These are phyloP conservation scores for Eucalyptus pumila DNA, from an alignment of 345 rosid species.

Conservation along the genomic window DNA sequence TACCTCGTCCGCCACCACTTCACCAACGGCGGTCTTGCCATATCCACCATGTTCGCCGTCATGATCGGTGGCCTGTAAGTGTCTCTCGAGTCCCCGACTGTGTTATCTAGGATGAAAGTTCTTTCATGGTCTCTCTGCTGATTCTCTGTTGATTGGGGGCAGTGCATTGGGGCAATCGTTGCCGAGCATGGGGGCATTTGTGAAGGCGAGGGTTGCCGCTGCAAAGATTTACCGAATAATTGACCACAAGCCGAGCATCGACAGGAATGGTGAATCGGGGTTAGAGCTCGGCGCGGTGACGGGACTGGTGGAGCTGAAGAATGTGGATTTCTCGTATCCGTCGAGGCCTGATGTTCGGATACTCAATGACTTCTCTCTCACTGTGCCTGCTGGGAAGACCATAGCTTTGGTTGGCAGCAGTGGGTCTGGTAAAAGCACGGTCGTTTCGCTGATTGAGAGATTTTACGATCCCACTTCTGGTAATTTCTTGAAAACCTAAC, in stretches of 20 bases:
- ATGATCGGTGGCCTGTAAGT: conserved; percentile 98
- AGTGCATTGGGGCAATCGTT: conserved; percentile 92
- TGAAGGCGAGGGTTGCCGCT: conserved; percentile 90
- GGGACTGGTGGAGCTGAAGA: conserved; percentile 70
- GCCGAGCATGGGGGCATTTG: conserved; percentile 90
- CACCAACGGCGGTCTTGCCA: conserved; percentile 93
- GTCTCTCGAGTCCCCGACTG: neutral
- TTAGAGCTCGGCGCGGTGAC: conserved; percentile 57
- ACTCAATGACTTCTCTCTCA: conserved; percentile 66
- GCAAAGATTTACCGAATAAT: conserved; percentile 79
- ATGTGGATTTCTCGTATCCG: conserved; percentile 81
- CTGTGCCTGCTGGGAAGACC: conserved; percentile 88
- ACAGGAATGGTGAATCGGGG: conserved; percentile 55
- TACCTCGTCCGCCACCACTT: conserved; percentile 82
- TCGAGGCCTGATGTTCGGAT: conserved; percentile 77
- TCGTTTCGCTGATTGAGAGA: conserved; percentile 89
- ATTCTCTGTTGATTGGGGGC: neutral
- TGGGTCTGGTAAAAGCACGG: conserved; percentile 97
- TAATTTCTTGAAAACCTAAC: neutral
- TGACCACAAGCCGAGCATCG: conserved; percentile 68
- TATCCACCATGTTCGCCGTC: conserved; percentile 93
- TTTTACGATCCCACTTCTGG: conserved; percentile 92
- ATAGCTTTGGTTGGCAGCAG: conserved; percentile 98
- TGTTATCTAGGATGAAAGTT: neutral
- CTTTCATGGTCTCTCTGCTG: neutral